These are phyloP conservation scores for Arachnomyces sp. DNA, from an alignment of 2,329 filamentous ascomycete species.

Conservation along the genomic window DNA sequence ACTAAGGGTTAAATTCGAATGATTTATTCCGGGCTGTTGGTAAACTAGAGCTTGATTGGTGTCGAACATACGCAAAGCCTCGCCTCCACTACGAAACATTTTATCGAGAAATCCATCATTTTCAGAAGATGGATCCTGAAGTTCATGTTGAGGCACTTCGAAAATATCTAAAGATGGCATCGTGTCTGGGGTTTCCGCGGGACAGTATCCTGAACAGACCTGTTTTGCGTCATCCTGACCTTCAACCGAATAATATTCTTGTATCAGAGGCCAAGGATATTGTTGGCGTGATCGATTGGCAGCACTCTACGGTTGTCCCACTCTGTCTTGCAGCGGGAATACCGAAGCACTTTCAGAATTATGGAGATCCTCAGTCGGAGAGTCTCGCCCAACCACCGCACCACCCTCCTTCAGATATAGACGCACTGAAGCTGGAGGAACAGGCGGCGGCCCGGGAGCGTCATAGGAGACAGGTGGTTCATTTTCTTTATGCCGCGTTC, in stretches of 20 bases:
- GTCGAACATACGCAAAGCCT: conserved; percentile 11
- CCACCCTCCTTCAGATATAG: conserved; percentile 18
- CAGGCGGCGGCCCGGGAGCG: conserved; percentile 16
- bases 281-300: conserved; percentile 25
- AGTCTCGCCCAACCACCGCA: conserved; percentile 14
- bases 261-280: conserved; percentile 20
- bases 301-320: conserved; percentile 23
- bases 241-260: conserved; percentile 26
- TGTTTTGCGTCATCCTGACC: conserved; percentile 19
- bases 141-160: conserved; percentile 13
- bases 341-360: conserved; percentile 28
- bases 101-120: conserved; percentile 13
- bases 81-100: conserved; percentile 13
- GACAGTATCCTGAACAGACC: conserved; percentile 11
- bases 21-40: conserved; percentile 10
- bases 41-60: conserved; percentile 13
- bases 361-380: conserved; percentile 23
- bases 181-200: conserved; percentile 9
- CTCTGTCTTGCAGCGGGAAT: conserved; percentile 23
- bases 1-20: conserved; percentile 9
- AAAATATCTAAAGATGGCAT: conserved; percentile 11
- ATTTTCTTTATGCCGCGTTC: conserved; percentile 21
- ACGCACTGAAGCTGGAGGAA: conserved; percentile 15
- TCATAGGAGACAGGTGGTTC: conserved; percentile 15
- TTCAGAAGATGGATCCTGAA: conserved; percentile 9